phyloP scores from a whole-genome alignment of 2,329 filamentous ascomycete species.

The Paracoccidioides brasiliensis region DNA sequence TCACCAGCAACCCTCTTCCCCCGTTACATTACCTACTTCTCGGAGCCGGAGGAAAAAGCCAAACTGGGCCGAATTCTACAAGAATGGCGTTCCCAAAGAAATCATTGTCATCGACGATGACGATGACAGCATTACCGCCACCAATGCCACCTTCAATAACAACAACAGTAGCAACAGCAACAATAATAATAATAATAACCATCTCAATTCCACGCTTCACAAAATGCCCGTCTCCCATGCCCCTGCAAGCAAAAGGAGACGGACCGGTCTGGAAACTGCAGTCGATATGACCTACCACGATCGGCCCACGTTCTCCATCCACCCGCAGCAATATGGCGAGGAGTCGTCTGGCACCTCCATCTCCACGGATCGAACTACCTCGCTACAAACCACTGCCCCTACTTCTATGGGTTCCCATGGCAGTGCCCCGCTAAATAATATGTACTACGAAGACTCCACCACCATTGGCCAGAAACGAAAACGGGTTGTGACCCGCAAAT shows the following conservation, averaged over 20 bases:
- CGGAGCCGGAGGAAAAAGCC: conserved; percentile 29
- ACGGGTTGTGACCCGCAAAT: conserved; percentile 60
- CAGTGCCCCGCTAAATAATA: conserved; percentile 39
- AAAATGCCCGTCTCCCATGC: conserved; percentile 13
- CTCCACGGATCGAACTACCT: conserved; percentile 74
- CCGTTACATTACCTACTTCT: conserved; percentile 10
- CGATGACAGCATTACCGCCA: too few relatives aligned
- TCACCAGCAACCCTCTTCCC: conserved; percentile 1
- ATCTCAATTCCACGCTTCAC: neutral
- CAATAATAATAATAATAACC: conserved; percentile 11
- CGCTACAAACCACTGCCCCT: conserved; percentile 73
- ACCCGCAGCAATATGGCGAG: conserved; percentile 55
- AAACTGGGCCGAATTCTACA: conserved; percentile 71
- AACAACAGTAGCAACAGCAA: conserved; percentile 23
- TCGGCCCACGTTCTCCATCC: conserved; percentile 56
- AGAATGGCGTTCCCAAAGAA: conserved; percentile 70
- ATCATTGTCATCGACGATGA: conserved; percentile 64
- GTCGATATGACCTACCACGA: conserved; percentile 64
- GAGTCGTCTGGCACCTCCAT: conserved; percentile 56
- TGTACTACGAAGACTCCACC: conserved; percentile 53
- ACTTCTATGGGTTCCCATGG: conserved; percentile 66
- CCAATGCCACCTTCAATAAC: conserved; percentile 32
- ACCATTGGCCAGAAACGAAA: conserved; percentile 80
- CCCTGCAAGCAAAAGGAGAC: conserved; percentile 56
- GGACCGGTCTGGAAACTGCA: conserved; percentile 46